A percentile compares a stretch with the other conserved stretches of the same genome.
Evolutionary conservation across 2,329 filamentous ascomycete genomes (phyloP).

Genomic region (Colletotrichum agaves): DNA sequence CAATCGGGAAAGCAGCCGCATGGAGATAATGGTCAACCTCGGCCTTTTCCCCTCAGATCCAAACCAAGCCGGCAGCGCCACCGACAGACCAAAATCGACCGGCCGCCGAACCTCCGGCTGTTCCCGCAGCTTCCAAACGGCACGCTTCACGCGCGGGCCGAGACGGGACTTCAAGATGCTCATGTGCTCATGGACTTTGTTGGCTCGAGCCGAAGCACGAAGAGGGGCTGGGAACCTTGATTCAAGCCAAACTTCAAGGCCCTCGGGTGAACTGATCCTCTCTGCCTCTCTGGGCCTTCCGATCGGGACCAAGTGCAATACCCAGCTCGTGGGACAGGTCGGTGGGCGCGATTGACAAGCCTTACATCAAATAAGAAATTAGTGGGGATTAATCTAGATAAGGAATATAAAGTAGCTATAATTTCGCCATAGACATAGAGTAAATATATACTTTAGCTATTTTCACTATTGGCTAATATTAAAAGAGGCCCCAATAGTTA

Average conservation of each 20-base stretch:
- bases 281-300: conserved; percentile 44
- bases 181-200: conserved; percentile 35
- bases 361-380: conserved; percentile 45
- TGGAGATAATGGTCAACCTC: no score
- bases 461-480: no score
- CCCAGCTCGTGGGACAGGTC: conserved; percentile 38
- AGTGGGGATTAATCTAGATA: no score
- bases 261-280: conserved; percentile 42
- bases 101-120: no score
- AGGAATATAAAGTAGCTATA: no score
- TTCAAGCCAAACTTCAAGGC: conserved; percentile 46
- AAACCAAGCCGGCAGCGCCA: no score
- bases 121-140: conserved; percentile 39
- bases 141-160: conserved; percentile 45
- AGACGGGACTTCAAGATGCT: conserved; percentile 44
- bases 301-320: conserved; percentile 42
- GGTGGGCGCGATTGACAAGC: conserved; percentile 43
- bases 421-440: no score
- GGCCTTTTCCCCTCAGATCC: no score
- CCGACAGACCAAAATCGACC: no score
- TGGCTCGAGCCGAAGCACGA: conserved; percentile 37
- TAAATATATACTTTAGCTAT: no score
- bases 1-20: no score
- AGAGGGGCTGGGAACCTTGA: conserved; percentile 42
- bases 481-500: no score